Percentiles rank a stretch among this genome's conserved stretches.
Conservation (phyloP, 1,284 basidiomycete genomes). For the Ustilago sp. region DNA sequence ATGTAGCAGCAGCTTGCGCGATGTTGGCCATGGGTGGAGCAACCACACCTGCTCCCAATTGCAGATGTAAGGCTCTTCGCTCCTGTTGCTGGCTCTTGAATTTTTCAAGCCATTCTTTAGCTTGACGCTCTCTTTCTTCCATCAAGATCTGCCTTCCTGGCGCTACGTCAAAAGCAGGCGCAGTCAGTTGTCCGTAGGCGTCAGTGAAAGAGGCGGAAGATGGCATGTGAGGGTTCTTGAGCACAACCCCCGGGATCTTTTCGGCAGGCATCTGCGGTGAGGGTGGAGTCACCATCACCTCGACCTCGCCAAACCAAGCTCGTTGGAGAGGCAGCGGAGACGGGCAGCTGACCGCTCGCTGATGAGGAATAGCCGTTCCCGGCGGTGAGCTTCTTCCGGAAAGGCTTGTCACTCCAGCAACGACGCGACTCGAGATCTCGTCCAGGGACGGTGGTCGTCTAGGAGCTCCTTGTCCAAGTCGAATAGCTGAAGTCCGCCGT, state of each 20-base stretch:
- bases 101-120: constrained; percentile 19
- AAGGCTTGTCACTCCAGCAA: neutral
- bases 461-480: constrained; percentile 21
- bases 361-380: constrained; percentile 5
- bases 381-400: constrained; percentile 6
- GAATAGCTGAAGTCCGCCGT: constrained; percentile 18
- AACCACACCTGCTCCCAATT: constrained; percentile 10
- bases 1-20: constrained; percentile 18
- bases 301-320: constrained; percentile 24
- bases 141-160: constrained; percentile 37
- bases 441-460: constrained; percentile 40
- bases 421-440: constrained; percentile 34
- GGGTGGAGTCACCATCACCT: constrained; percentile 44
- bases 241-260: constrained; percentile 25
- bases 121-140: constrained; percentile 21
- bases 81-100: constrained; percentile 26
- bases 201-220: constrained; percentile 17
- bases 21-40: constrained; percentile 27
- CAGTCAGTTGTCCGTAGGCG: constrained; percentile 20
- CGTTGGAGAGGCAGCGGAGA: constrained; percentile 16
- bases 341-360: constrained; percentile 41
- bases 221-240: constrained; percentile 24
- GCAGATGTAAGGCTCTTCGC: constrained; percentile 9
- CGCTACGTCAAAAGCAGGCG: constrained; percentile 39
- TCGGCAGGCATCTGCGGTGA: constrained; percentile 26